These are phyloP conservation scores for Geosmithia putterillii DNA, from an alignment of 2,329 filamentous ascomycete genomes.

Conservation along the genomic window DNA sequence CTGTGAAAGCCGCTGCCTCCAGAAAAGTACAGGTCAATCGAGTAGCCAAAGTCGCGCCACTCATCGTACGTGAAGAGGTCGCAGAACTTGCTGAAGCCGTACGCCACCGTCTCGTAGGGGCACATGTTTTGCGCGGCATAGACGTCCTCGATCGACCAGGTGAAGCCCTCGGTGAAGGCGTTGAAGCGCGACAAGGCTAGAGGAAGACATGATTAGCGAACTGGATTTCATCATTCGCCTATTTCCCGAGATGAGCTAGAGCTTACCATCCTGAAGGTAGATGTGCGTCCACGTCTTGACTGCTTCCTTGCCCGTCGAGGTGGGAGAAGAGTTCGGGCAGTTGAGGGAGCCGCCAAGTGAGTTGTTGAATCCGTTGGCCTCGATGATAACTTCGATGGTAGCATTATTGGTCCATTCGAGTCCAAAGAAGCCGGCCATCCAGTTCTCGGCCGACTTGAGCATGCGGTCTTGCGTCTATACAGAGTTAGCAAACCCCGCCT, in stretches of 20 bases:
- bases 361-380: conserved; percentile 53
- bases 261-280: conserved; percentile 49
- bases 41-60: conserved; percentile 62
- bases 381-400: conserved; percentile 61
- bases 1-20: conserved; percentile 50
- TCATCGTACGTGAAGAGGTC: conserved; percentile 63
- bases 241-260: too few species aligned
- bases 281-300: conserved; percentile 45
- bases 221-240: conserved; percentile 1
- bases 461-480: conserved; percentile 58
- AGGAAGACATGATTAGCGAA: too few species aligned
- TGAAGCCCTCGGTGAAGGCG: conserved; percentile 38
- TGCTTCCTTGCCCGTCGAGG: conserved; percentile 39
- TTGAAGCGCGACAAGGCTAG: conserved; percentile 28
- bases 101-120: conserved; percentile 66
- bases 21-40: conserved; percentile 53
- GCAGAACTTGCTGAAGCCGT: conserved; percentile 65
- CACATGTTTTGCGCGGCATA: conserved; percentile 62
- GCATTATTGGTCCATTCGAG: conserved; percentile 61
- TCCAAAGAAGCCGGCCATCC: conserved; percentile 68
- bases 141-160: conserved; percentile 52
- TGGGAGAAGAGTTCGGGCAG: conserved; percentile 49
- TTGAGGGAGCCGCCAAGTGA: conserved; percentile 55
- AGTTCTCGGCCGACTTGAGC: conserved; percentile 67
- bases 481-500: too few species aligned